Percentiles rank a stretch among this genome's conserved stretches.
These are phyloP conservation scores for Penicillium desertorum DNA, from an alignment of 495 filamentous ascomycete genomes.

Conservation along the genomic window DNA sequence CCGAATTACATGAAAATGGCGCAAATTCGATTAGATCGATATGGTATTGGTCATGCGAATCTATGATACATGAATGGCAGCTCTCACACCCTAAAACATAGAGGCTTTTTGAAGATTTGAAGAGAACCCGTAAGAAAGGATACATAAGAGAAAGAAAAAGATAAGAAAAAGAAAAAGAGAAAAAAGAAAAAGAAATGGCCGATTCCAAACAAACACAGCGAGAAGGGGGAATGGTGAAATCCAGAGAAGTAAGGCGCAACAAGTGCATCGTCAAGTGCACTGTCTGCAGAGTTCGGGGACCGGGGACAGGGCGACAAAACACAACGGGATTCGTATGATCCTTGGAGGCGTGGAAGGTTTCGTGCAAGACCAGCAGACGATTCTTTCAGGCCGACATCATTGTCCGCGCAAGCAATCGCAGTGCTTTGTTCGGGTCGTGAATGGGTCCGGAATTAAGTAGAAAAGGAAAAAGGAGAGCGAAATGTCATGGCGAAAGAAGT, in stretches of 20 bases:
- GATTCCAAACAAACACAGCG: constrained; percentile 12
- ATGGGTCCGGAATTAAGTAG: constrained; percentile 29
- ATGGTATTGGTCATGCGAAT: constrained; percentile 35
- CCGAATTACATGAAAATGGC: neutral
- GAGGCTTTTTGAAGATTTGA: constrained; percentile 26
- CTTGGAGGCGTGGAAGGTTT: constrained; percentile 25
- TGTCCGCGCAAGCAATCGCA: constrained; percentile 25
- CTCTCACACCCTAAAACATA: constrained; percentile 20
- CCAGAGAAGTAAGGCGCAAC: constrained; percentile 31
- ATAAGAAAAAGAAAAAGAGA: constrained; percentile 22
- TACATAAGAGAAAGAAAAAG: constrained; percentile 22
- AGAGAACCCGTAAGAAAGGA: constrained; percentile 32
- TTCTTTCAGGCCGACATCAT: constrained; percentile 23
- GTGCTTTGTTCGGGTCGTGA: constrained; percentile 19
- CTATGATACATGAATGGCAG: constrained; percentile 40
- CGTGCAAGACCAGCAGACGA: constrained; percentile 48
- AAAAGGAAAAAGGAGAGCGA: constrained; percentile 23
- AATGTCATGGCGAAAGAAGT: constrained; percentile 37
- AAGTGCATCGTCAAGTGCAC: constrained; percentile 20
- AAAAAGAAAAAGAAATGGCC: constrained; percentile 18
- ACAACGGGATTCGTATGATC: constrained; percentile 15
- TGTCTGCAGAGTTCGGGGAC: constrained; percentile 14
- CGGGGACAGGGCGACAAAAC: constrained; percentile 23
- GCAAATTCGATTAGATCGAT: constrained; percentile 21
- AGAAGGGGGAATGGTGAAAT: constrained; percentile 14